Conservation (phyloP, 345 rosid genomes). For the Syzygium oleosum region DNA sequence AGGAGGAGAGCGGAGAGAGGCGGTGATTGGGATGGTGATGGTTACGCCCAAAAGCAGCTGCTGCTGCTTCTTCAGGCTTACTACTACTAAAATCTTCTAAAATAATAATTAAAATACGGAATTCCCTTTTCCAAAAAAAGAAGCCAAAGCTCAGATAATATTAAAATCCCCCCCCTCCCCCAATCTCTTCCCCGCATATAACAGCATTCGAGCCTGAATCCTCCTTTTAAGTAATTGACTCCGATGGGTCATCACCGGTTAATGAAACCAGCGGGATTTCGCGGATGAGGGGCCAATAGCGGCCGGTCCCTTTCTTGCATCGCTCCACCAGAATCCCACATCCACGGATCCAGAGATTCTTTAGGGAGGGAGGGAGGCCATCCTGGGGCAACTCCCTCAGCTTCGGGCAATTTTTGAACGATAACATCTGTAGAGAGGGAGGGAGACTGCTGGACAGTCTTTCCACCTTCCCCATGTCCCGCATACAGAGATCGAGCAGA, state of each 20-base stretch:
- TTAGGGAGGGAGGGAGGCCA: not conserved
- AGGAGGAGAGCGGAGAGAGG: no score
- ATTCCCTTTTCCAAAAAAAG: no score
- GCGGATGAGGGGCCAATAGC: not conserved
- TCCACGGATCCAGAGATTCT: rapidly evolving
- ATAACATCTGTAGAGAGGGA: not conserved
- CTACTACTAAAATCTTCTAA: no score
- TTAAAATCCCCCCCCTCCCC: no score
- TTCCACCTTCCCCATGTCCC: not conserved
- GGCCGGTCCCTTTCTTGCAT: not conserved
- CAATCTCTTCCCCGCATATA: no score
- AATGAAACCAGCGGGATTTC: not conserved
- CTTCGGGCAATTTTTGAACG: not conserved
- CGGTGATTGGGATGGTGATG: no score
- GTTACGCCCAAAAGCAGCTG: no score
- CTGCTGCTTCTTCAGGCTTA: no score
- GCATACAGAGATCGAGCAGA: not conserved
- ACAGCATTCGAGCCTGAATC: not conserved
- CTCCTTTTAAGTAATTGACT: no score
- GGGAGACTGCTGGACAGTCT: not conserved
- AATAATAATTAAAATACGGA: no score
- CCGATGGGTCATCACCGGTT: no score
- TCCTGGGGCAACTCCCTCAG: not conserved
- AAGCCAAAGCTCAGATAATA: no score
- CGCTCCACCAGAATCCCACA: not conserved